phyloP scores from a whole-genome alignment of 768 basidiomycete genomes.

The Macrolepiota fuliginosa region DNA sequence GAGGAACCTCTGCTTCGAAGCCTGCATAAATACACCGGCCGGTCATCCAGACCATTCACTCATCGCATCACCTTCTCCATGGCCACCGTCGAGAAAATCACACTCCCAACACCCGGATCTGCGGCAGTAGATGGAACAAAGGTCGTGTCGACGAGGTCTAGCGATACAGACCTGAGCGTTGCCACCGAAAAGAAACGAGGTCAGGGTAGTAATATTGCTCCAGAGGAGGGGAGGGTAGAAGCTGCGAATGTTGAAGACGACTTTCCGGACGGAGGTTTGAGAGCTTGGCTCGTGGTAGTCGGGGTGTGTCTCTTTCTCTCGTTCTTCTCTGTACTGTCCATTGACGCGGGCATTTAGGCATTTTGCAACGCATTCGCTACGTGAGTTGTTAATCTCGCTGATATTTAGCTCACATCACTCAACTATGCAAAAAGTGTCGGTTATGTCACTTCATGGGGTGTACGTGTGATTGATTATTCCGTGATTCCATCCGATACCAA shows the following conservation, averaged over 20 bases:
- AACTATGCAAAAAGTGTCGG: conserved; percentile 46
- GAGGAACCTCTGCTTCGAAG: background rate
- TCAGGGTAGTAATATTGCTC: too few relatives aligned
- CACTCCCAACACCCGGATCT: background rate
- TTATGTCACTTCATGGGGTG: conserved; percentile 74
- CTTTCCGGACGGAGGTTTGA: conserved; percentile 42
- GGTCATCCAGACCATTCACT: background rate
- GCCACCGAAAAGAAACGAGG: background rate
- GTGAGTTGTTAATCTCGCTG: conserved; percentile 28
- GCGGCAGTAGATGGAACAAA: background rate
- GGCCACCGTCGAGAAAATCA: background rate
- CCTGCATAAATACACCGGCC: background rate
- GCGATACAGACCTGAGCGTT: background rate
- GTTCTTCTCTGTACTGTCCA: background rate
- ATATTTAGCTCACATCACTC: conserved; percentile 15
- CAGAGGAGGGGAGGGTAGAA: background rate
- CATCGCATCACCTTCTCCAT: background rate
- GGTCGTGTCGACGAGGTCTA: background rate
- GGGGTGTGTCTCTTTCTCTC: conserved; percentile 29
- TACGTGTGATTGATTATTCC: conserved; percentile 28
- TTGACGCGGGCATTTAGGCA: conserved; percentile 23
- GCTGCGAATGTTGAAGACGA: conserved; percentile 19
- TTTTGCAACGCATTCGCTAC: conserved; percentile 48
- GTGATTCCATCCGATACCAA: background rate
- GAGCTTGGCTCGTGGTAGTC: conserved; percentile 43